Percentiles rank a stretch among this genome's conserved stretches.
These are phyloP conservation scores for Isoetes engelmannii DNA, from an alignment of 83 land plant genomes.

Conservation along the genomic window DNA sequence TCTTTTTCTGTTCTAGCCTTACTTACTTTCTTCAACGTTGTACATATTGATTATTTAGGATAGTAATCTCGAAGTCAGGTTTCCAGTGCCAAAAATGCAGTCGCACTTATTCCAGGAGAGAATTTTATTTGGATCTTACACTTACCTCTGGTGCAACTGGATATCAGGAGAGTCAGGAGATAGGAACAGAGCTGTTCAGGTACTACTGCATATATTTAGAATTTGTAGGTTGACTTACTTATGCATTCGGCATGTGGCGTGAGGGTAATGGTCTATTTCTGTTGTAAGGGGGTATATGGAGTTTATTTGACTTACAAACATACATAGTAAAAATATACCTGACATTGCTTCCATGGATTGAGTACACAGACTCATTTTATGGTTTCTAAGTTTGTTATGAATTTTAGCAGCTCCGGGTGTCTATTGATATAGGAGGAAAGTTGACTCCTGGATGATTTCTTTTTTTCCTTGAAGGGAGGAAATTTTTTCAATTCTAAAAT, in stretches of 20 bases:
- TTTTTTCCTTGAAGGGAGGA: too few relatives aligned
- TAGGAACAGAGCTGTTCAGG: conserved; percentile 71
- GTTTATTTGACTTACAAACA: conserved; percentile 30
- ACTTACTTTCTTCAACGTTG: neutral
- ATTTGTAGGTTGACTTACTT: neutral
- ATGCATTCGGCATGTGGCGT: conserved; percentile 1
- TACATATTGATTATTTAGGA: conserved; percentile 31
- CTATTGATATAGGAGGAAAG: too few relatives aligned
- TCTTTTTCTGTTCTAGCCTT: neutral
- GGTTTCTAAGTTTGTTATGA: too few relatives aligned
- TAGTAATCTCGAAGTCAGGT: conserved; percentile 67
- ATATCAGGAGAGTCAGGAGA: conserved; percentile 49
- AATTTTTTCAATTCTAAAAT: too few relatives aligned
- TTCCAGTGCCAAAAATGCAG: conserved; percentile 61
- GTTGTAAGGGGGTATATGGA: conserved; percentile 26
- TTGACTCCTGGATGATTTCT: too few relatives aligned
- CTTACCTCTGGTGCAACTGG: conserved; percentile 57
- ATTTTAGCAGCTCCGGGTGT: too few relatives aligned
- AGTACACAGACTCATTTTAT: neutral
- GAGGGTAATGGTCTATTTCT: neutral
- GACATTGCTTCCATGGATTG: conserved; percentile 38
- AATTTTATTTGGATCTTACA: conserved; percentile 69
- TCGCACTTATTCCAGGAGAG: conserved; percentile 58
- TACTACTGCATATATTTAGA: neutral
- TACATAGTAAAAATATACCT: conserved; percentile 34